Base-by-base conservation (phyloP, 257 asterid species). In the Ajuga chamaepitys region DNA sequence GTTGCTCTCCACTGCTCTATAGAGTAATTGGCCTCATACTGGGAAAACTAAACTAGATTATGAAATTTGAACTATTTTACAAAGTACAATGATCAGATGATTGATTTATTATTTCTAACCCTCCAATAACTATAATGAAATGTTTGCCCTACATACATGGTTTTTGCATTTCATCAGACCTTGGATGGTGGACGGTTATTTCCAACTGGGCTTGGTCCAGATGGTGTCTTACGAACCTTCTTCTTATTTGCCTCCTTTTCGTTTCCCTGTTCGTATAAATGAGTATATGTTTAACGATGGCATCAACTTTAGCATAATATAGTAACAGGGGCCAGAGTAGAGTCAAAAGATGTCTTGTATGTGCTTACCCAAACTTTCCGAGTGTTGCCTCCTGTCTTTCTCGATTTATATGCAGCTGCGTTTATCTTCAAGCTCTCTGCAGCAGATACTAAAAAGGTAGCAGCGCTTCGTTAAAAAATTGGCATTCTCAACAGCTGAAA, bases 181-280 rank as follows among this genome's bases (percentile, higher is more conserved):
- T 59, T 84, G 38, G 83, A 62, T 68, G 96, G 92, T 55, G 87
- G 85, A 21, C 54, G 83, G 41, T 76, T 83, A 73, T 88, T 84
- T 71, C 88, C 92, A 54, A 60, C 68, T 2, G 95, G 90, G 68
- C 82, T 84, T 13, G 92, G 90, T 52, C 88, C 89, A 4, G 95
- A 84, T 53, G 89, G 96, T 42, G 79, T 54, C 66, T 83, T 86
- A 5, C 53, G 77, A 37, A 62, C 32, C 72, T 75, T 78, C 77
- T 63, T 70, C 74, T 32, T 81, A 4, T 53, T 74, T 3, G 28
- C 80, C 62, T 76, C 86, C 75, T 70, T 52, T 17, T 59, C 71
- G 60, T 63, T 58, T 44, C 40, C 72, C 77, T 60, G 76, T 66
- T 37, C 4, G 64, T 55, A 53, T 9, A 41, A 70, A 66, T 45